Base-by-base conservation (phyloP, 2,329 filamentous ascomycete genomes). In the Trichoderma gracile region DNA sequence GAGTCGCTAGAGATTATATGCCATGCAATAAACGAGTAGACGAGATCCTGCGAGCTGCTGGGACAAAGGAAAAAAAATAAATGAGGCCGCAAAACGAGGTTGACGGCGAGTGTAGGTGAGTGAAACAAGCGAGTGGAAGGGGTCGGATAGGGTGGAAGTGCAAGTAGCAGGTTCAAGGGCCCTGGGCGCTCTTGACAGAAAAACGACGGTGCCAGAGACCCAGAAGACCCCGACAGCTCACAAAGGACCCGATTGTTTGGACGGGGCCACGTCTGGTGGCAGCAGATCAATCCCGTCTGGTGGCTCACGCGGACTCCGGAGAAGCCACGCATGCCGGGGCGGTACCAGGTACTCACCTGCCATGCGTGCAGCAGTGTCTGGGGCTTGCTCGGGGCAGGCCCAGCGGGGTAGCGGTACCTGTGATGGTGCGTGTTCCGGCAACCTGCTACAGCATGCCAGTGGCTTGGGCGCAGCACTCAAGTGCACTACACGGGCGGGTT, bases 91-190 rank as follows among this genome's bases (percentile, higher is more conserved):
- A 38, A 38, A 47, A 33, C 21, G 15, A 38, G 30, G 50, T 23
- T 3, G 49, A 49, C 21, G 56, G 56, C 56, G 56, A 59, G 49
- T 17, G 27, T 46, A 49, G 30, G 45, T 21, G 45, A 49, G 56
- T 59, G 49, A 62, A 62, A 64, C 54, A 60, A 64, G 63, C 63
- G 63, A 64, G 27, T 61, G 63, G 55, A 64, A 64, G 56, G 40
- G 46, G 63, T 49, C 57, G 55, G 47, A 47, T 47, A 25, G 53
- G 61, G 63, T 47, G 46, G 19, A 55, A 55, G 33, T 38, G 33
- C 12, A 38, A 5, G 55, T n/a, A 53, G 45, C 23, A 60, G 38
- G 40, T 49, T 64, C 55, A 45, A 58, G 27, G 55, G 27, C 30
- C 17, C 30, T 62, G 33, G 42, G 58, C 30, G 27, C 33, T 56